Base-by-base conservation (phyloP, 73 alveolate genomes). In the Urostyla sp. region DNA sequence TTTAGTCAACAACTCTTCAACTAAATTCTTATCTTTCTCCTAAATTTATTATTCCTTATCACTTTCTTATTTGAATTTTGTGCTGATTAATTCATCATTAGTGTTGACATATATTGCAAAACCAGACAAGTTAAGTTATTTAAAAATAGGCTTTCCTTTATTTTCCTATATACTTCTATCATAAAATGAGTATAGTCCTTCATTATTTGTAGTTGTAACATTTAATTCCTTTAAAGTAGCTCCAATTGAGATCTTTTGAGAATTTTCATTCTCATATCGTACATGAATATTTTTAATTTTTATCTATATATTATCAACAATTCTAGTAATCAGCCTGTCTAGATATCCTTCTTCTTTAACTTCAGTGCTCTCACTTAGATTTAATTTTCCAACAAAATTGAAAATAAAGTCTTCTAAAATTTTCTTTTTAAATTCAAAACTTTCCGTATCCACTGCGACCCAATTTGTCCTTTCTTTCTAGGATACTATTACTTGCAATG, bases 301-400 rank as follows among this genome's bases (percentile, higher is more conserved):
- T 44, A 97, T 76, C 67, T 95, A 96, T 36, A 97, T 48, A 89
- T 97, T 97, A 82, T 97, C 99, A 37, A 94, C 80, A 43, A 97
- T 92, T 88, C 90, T 97, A 24, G 94, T 75, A 20, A 94, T 66
- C 38, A 95, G 60, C 60, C 96, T 94, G 66, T 95, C 95, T 35
- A 95, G 60, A 69, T 84, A 94, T 32, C 96, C 95, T 78, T 52
- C 91, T 67, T 92, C 94, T 77, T 95, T 80, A 84, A 40, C 66
- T 90, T 55, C 80, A 89, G 44, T 53, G 34, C 38, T 24, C 8
- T 0, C 54, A 21, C 20, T 18, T 4, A 76, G 46, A 27, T 84
- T 75, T 15, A 84, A 52, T 24, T 53, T 45, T 8, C 63, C 82
- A 24, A 67, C 66, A 48, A 30, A 27, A 0, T 80, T 54, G 38